phyloP scores from a whole-genome alignment of 2,329 filamentous ascomycete species.

The Exophiala oligosperma region DNA sequence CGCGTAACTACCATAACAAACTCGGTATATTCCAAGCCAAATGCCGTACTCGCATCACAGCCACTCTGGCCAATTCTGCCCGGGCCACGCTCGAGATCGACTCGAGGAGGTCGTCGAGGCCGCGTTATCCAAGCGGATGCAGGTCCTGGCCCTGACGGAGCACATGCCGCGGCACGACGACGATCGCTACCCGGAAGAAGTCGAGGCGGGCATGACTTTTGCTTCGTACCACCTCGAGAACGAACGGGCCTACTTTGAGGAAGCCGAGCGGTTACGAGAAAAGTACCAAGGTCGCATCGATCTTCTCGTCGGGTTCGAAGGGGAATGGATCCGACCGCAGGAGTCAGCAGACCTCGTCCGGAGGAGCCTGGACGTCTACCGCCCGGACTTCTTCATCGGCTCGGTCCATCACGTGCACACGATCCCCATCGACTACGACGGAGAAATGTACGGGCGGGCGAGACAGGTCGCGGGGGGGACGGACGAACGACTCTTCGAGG shows the following conservation, averaged over 20 bases:
- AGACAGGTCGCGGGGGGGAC: slow-evolving; percentile 56
- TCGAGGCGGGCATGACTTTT: slow-evolving; percentile 38
- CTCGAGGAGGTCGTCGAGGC: slow-evolving; percentile 80
- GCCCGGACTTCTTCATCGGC: slow-evolving; percentile 87
- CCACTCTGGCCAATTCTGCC: slow-evolving; percentile 96
- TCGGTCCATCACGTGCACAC: slow-evolving; percentile 87
- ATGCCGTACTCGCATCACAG: slow-evolving; percentile 99
- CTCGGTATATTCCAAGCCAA: neutral
- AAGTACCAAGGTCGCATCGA: slow-evolving; percentile 71
- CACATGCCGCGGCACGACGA: slow-evolving; percentile 82
- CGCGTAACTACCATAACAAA: too few species aligned
- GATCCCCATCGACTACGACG: slow-evolving; percentile 86
- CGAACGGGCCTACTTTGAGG: slow-evolving; percentile 65
- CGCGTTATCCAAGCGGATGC: slow-evolving; percentile 76
- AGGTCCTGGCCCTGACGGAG: slow-evolving; percentile 84
- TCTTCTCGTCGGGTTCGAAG: slow-evolving; percentile 87
- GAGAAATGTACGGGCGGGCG: slow-evolving; percentile 65
- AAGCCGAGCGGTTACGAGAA: slow-evolving; percentile 70
- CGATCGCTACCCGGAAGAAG: slow-evolving; percentile 93
- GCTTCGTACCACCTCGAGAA: slow-evolving; percentile 43
- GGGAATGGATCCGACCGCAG: slow-evolving; percentile 78
- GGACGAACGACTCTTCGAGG: slow-evolving; percentile 73
- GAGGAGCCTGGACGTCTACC: slow-evolving; percentile 58
- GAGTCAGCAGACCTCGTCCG: slow-evolving; percentile 62
- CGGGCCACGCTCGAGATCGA: slow-evolving; percentile 78